These are phyloP conservation scores for Mimosa bimucronata DNA, from an alignment of 306 rosid species.

Conservation along the genomic window DNA sequence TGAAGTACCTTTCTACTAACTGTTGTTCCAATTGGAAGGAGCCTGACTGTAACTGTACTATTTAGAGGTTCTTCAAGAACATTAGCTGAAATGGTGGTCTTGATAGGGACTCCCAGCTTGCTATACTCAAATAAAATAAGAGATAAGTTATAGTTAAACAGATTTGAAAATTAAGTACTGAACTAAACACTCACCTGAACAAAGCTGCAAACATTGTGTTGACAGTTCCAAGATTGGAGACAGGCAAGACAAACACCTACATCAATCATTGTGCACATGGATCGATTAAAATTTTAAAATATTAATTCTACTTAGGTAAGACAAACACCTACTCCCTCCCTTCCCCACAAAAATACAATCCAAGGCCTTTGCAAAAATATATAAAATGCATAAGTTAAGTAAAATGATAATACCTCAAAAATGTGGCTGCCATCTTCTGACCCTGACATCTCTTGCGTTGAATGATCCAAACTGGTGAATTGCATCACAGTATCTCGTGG, in stretches of 20 bases:
- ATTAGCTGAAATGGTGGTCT: no score
- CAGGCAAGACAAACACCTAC: no score
- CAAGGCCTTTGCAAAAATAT: no score
- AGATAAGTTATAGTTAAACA: slow-evolving; percentile 35
- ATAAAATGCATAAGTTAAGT: slow-evolving; percentile 1
- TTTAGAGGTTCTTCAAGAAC: slow-evolving; percentile 97
- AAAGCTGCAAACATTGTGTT: slow-evolving; percentile 99
- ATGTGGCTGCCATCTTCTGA: slow-evolving; percentile 98
- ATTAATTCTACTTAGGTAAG: slow-evolving; percentile 7
- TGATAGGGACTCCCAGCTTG: slow-evolving; percentile 99
- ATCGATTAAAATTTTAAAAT: no score
- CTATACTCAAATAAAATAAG: slow-evolving; percentile 57
- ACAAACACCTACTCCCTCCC: neutral
- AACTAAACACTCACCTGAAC: no score
- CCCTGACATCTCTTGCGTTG: slow-evolving; percentile 61
- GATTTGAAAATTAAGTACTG: slow-evolving; percentile 26
- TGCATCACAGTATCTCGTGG: slow-evolving; percentile 73
- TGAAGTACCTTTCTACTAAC: slow-evolving; percentile 91
- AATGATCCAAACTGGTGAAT: slow-evolving; percentile 65
- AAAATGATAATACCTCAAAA: slow-evolving; percentile 72
- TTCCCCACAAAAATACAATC: no score
- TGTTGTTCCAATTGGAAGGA: slow-evolving; percentile 94
- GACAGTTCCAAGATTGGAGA: slow-evolving; percentile 99
- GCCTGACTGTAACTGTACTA: slow-evolving; percentile 94
- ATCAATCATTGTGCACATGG: no score